Evolutionary conservation across 441 rosid species (phyloP), one percentile per base, ranked within the genome.

Genomic region (Hypseocharis bilobata): DNA sequence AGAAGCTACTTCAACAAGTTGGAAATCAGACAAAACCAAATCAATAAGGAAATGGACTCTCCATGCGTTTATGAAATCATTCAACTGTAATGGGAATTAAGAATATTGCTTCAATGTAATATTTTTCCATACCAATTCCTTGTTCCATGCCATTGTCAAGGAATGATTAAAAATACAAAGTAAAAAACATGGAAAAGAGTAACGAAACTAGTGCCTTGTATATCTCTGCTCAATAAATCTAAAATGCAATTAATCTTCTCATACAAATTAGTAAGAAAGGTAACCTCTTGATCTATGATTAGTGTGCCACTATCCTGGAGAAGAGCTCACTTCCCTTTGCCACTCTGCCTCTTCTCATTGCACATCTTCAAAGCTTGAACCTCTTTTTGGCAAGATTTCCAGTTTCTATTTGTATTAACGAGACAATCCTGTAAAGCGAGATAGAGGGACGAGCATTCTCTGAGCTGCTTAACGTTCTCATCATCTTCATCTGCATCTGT

Each of bases 381-480:
- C 72, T 89, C 96, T 89, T 70, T 86, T 59, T 92, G 98, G 69
- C 93, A 92, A 70, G 88, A 66, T 70, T 84, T 92, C 98, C 98
- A 92, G 60, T 89, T 84, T 70, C 95, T 84, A 42, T 86, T 72
- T 73, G 64, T 76, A 11, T 84, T 76, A 25, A 88, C 71, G 3
- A 92, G 91, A 68, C 98, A 92, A 77, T 87, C 91, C 96, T 89
- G 98, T 57, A 86, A 71, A 61, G 91, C 72, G 29, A 89, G 72
- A 71, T 92, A 89, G 62, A 85, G 67, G 63, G 87, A 70, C 69
- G 96, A 89, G 72, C 96, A 92, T 38, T 92, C 88, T 32, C 70
- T 71, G 55, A 89, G 90, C 76, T 89, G 98, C 82, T 85, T 92
- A 65, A 89, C 93, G 82, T 76, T 89, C 82, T 84, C 93, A 45